Conservation (phyloP, 1,284 basidiomycete genomes). For the Malassezia brasiliensis region DNA sequence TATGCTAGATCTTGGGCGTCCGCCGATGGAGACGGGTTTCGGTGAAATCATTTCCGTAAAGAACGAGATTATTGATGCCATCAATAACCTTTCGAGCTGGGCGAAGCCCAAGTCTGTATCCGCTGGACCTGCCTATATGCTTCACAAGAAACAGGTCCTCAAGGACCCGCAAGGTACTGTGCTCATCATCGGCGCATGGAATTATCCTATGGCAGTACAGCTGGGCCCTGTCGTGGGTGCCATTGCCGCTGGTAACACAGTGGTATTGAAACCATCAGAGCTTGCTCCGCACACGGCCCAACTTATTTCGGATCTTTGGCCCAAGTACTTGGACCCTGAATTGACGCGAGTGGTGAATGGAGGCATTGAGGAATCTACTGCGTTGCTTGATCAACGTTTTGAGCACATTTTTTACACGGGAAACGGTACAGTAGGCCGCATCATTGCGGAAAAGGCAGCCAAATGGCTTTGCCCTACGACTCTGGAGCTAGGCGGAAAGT, state of each 20-base stretch:
- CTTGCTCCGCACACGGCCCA: conserved; percentile 59
- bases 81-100: conserved; percentile 57
- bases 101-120: conserved; percentile 40
- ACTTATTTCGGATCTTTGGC: conserved; percentile 64
- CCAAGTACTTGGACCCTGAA: conserved; percentile 70
- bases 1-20: conserved; percentile 55
- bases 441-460: conserved; percentile 72
- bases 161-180: conserved; percentile 50
- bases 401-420: conserved; percentile 60
- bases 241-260: conserved; percentile 50
- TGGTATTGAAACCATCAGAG: conserved; percentile 61
- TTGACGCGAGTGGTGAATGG: conserved; percentile 67
- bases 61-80: conserved; percentile 58
- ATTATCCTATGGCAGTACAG: conserved; percentile 43
- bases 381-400: conserved; percentile 70
- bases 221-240: conserved; percentile 50
- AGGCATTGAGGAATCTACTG: conserved; percentile 63
- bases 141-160: conserved; percentile 43
- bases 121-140: conserved; percentile 40
- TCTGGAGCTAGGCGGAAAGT: conserved; percentile 71
- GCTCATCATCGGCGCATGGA: conserved; percentile 51
- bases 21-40: conserved; percentile 45
- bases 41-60: conserved; percentile 43
- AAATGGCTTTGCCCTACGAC: conserved; percentile 74
- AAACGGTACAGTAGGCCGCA: conserved; percentile 62